Evolutionary conservation across 495 filamentous ascomycete genomes (phyloP), one percentile per base, ranked within the genome.

Genomic region (Antarctomyces pellizariae): DNA sequence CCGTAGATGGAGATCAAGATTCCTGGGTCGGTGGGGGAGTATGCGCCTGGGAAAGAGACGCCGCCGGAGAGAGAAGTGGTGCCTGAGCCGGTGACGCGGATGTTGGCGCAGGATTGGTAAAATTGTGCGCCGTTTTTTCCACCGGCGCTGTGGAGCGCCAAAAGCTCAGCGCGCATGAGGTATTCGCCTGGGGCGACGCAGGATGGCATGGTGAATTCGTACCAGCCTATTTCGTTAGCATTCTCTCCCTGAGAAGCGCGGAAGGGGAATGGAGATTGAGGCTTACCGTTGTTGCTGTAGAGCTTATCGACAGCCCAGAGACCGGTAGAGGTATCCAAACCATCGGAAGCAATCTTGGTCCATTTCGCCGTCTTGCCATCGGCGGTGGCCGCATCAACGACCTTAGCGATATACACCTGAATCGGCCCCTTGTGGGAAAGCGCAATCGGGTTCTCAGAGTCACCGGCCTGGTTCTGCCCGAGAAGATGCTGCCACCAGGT

Each of bases 1-100:
- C 56, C 56, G 40, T 67, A 67, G 42, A 67, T 65, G 41, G 51
- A 59, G 42, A 57, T 37, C 18, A 53, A 31, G 38, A 65, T 63
- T 29, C 59, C 57, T 7, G 60, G 54, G 42, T 65, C 52, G 29
- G 31, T 52, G 22, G 52, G 40, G 38, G 45, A 38, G 43, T 62
- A 64, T 11, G 54, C 55, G 16, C 63, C 62, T 3, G 63, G 64
- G 41, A 67, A 56, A 41, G 47, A 52, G 21, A 67, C 58, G 4
- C 61, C 65, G 29, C 46, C 30, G 17, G 46, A 43, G 0, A 53
- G 54, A 3, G 39, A 40, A 25, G 52, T 50, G 15, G 44, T 42
- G 21, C 61, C 58, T 14, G 46, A 47, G 25, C 57, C 53, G 11
- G 49, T 43, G 12, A 65, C 48, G 32, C 54, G 59, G 42, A 67